These are phyloP conservation scores for Aethionema arabicum DNA, from an alignment of 345 rosid species.

Conservation along the genomic window DNA sequence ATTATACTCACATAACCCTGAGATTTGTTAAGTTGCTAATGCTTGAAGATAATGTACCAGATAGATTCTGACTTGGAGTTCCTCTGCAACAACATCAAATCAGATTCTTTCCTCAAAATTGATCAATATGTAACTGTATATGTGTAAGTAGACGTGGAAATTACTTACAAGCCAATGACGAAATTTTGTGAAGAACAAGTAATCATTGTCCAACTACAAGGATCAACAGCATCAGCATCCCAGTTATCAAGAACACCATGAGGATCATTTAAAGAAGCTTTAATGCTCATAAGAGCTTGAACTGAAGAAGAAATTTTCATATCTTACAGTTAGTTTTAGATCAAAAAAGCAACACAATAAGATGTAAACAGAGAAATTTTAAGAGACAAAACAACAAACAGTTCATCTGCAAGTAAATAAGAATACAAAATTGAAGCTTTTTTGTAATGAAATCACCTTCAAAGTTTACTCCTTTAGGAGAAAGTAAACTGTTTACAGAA, in stretches of 20 bases:
- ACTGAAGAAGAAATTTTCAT: slow-evolving; percentile 41
- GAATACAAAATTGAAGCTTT: no score
- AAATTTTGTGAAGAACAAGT: slow-evolving; percentile 76
- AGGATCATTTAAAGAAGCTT: slow-evolving; percentile 72
- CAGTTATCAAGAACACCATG: slow-evolving; percentile 88
- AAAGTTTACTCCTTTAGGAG: slow-evolving; percentile 84
- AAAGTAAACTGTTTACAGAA: slow-evolving; percentile 59
- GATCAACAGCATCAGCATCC: slow-evolving; percentile 95
- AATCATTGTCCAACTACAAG: slow-evolving; percentile 96
- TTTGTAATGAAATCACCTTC: slow-evolving; percentile 52
- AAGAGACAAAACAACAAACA: neutral
- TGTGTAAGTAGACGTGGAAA: slow-evolving; percentile 5
- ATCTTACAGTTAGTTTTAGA: slow-evolving; percentile 21
- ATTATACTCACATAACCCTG: slow-evolving; percentile 65
- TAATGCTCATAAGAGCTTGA: slow-evolving; percentile 85
- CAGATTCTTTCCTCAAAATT: slow-evolving; percentile 2
- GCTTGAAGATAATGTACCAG: slow-evolving; percentile 86
- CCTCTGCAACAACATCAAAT: slow-evolving; percentile 49
- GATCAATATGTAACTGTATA: neutral
- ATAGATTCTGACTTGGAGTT: slow-evolving; percentile 82
- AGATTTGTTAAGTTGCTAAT: slow-evolving; percentile 86
- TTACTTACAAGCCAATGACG: slow-evolving; percentile 88
- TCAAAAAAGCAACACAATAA: slow-evolving; percentile 27
- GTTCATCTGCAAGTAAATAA: neutral
- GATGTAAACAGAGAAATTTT: neutral